Conservation (phyloP, 805 yeast genomes). For the Ogataea haglerorum region DNA sequence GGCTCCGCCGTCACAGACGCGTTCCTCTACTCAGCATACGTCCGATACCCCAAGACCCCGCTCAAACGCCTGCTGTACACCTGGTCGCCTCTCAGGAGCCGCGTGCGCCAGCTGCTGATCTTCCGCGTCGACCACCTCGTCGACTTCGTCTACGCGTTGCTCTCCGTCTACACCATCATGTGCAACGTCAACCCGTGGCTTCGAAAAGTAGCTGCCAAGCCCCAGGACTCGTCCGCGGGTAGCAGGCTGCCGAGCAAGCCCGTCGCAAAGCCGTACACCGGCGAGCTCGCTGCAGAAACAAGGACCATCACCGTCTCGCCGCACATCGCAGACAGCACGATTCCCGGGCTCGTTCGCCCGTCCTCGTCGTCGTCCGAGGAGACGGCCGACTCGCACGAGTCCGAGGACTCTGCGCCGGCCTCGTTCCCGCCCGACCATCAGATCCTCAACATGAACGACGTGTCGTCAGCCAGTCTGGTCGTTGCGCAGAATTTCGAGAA, state of each 20-base stretch:
- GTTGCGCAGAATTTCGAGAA: conserved; percentile 40
- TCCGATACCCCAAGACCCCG: conserved; percentile 22
- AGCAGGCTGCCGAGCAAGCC: conserved; percentile 8
- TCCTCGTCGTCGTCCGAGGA: conserved; percentile 7
- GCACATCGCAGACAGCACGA: conserved; percentile 17
- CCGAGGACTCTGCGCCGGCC: conserved; percentile 24
- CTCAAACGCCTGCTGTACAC: conserved; percentile 21
- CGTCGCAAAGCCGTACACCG: neutral
- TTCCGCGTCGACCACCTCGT: conserved; percentile 28
- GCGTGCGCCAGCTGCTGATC: conserved; percentile 14
- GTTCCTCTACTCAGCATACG: conserved; percentile 12
- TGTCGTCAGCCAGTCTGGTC: conserved; percentile 34
- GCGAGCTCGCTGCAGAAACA: neutral
- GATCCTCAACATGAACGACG: conserved; percentile 30
- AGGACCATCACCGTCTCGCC: conserved; percentile 13
- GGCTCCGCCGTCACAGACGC: conserved; percentile 7
- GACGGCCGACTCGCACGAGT: conserved; percentile 1
- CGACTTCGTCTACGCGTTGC: conserved; percentile 27
- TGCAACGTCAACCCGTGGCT: conserved; percentile 28
- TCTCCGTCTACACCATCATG: conserved; percentile 31
- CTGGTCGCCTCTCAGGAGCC: conserved; percentile 19
- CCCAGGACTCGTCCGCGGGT: conserved; percentile 1
- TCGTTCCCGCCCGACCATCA: conserved; percentile 33
- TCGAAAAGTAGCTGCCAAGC: conserved; percentile 13
- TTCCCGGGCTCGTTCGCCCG: conserved; percentile 15